Base-by-base conservation (phyloP, 768 basidiomycete species). In the Lentinula lateritia region DNA sequence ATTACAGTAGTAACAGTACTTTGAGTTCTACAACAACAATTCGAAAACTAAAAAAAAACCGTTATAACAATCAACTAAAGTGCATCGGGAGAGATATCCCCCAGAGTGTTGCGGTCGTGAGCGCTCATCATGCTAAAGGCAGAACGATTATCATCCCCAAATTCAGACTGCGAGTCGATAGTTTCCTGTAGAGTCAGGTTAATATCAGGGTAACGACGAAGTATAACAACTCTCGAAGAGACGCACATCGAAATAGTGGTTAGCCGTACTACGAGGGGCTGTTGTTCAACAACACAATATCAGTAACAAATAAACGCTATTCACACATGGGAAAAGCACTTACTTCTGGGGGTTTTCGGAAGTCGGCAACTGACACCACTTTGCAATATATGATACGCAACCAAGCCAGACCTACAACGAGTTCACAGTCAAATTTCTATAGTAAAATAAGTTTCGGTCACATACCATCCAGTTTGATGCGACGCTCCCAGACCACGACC, bases 391-490 rank as follows among this genome's bases (percentile, higher is more conserved):
- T 93, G 90, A 71, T 89, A 94, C 15, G 92, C 92, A 55, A 96
- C 93, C 18, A 95, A 78, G 48, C 93, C 93, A 23, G 93, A 92
- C 90, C 88, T 90, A 57, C 7, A 39, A 52, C 58, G 13, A 36
- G n/a, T 55, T 10, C 15, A 20, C 15, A 34, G 10, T 34, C 12
- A 50, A 53, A 39, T 35, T 54, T 6, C 12, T 8, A 9, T 7
- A 23, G 3, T 28, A 12, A 28, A 28, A 5, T 5, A 23, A 56
- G 8, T n/a, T 39, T 9, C n/a, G 23, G 12, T 38, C 2, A 65
- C 80, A 74, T 69, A 89, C 95, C 96, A 99, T 66, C 97, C 97
- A 63, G 95, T 98, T 73, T 99, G 97, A 75, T 99, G 97, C 5
- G 95, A 97, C 2, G 96, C 97, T 43, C 97, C 97, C 12, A 99